phyloP scores from a whole-genome alignment of 768 basidiomycete species.

The Kwoniella mangroviensis region DNA sequence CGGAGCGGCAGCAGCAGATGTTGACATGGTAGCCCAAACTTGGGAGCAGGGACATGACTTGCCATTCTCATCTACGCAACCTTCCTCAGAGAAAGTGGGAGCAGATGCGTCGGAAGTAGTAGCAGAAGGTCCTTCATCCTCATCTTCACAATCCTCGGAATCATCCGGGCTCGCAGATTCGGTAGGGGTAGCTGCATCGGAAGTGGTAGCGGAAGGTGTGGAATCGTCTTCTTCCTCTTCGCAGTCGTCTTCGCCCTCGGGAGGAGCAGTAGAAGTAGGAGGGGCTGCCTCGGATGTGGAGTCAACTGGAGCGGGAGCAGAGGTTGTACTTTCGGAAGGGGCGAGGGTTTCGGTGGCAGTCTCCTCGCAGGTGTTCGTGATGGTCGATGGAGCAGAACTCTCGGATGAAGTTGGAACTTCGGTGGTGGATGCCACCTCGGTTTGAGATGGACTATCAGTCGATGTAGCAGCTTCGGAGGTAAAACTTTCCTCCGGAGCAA shows the following conservation, averaged over 20 bases:
- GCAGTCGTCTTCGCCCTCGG: neutral
- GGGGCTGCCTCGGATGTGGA: neutral
- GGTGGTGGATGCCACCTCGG: neutral
- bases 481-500: neutral
- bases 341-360: constrained; percentile 1
- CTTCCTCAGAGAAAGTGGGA: neutral
- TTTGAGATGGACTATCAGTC: neutral
- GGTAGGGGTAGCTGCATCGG: neutral
- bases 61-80: neutral
- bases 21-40: neutral
- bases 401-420: neutral
- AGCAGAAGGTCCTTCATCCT: neutral
- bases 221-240: constrained; percentile 1
- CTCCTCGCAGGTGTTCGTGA: neutral
- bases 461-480: constrained; percentile 3
- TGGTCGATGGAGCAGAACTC: neutral
- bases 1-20: neutral
- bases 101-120: neutral
- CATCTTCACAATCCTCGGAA: constrained; percentile 4
- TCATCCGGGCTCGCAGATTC: neutral
- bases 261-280: neutral
- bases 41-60: neutral
- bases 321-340: neutral
- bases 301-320: neutral
- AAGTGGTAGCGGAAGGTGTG: neutral